Base-by-base conservation (phyloP, 2,329 filamentous ascomycete species). In the Pseudovirgaria hyperparasitica region DNA sequence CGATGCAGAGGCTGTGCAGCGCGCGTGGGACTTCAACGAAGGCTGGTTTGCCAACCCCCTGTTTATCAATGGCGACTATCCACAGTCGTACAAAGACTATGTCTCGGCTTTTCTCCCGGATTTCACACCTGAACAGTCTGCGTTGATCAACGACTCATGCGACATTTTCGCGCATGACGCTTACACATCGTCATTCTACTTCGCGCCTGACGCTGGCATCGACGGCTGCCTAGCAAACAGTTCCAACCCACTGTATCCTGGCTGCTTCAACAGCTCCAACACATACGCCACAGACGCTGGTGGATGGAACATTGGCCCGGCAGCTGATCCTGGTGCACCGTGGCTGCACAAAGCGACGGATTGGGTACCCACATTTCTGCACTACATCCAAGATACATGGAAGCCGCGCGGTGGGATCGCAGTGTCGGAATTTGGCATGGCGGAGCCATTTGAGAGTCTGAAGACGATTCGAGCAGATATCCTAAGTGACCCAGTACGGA, bases 31-130 rank as follows among this genome's bases (percentile, higher is more conserved):
- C 32, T 57, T 56, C 42, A 43, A 49, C 27, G 44, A 50, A 33
- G 61, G 54, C 1, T 54, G 54, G 37, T 63, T 62, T 34, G 52
- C 47, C 3, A 52, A 62, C 19, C 59, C 60, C 0, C 47, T 60
- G 8, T 63, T 55, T 35, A 40, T 61, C 3, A 58, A 53, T 5
- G 46, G 58, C 24, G 58, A 65, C 35, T 64, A 62, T 20, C 57
- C 57, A 0, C 34, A 45, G 2, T 48, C 42, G 1, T 41, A 62
- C 7, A 55, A 55, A 29, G 37, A 42, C 10, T 50, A 50, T 30
- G 36, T 57, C 12, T 38, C 34, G 4, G 40, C 33, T 5, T 52
- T 54, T 37, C 34, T 55, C 6, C 41, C 38, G 0, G 27, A 33
- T 3, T 54, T 55, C 26, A 53, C 50, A 2, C 35, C 37, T 2